Evolutionary conservation across 768 basidiomycete species (phyloP).

Genomic region (Mycena belliarum): DNA sequence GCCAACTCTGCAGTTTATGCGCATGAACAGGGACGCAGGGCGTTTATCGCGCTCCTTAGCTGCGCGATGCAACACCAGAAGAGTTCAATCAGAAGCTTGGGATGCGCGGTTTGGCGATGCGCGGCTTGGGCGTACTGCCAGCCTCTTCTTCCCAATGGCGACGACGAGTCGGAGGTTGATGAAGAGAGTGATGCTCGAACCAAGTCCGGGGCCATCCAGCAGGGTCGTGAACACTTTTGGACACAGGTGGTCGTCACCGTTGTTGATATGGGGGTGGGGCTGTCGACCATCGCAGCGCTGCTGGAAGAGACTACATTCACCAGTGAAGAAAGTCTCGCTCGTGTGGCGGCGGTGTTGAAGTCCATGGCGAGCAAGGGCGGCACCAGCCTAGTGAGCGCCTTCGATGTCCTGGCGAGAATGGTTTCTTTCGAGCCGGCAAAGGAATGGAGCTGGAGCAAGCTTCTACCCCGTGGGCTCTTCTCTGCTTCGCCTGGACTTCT

Average conservation of each 20-base stretch:
- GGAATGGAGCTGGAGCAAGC: slow-evolving; percentile 46
- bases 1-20: slow-evolving; percentile 56
- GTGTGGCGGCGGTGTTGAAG: slow-evolving; percentile 7
- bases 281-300: slow-evolving; percentile 55
- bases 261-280: slow-evolving; percentile 60
- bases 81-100: slow-evolving; percentile 62
- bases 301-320: slow-evolving; percentile 31
- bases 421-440: slow-evolving; percentile 36
- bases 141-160: slow-evolving; percentile 41
- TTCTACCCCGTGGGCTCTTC: slow-evolving; percentile 57
- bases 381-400: slow-evolving; percentile 44
- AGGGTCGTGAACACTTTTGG: slow-evolving; percentile 39
- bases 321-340: slow-evolving; percentile 25
- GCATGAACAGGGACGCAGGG: slow-evolving; percentile 43
- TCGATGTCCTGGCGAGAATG: slow-evolving; percentile 59
- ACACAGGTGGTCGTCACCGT: slow-evolving; percentile 40
- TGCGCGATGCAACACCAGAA: slow-evolving; percentile 63
- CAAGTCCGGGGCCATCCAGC: slow-evolving; percentile 26
- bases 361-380: slow-evolving; percentile 29
- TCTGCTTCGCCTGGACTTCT: slow-evolving; percentile 58
- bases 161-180: slow-evolving; percentile 31
- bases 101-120: slow-evolving; percentile 65
- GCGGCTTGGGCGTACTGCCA: slow-evolving; percentile 68
- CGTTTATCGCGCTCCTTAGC: slow-evolving; percentile 51
- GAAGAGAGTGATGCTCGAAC: slow-evolving; percentile 29